Conservation (phyloP, 2,329 filamentous ascomycete species). For the Fusarium oligoseptatum region DNA sequence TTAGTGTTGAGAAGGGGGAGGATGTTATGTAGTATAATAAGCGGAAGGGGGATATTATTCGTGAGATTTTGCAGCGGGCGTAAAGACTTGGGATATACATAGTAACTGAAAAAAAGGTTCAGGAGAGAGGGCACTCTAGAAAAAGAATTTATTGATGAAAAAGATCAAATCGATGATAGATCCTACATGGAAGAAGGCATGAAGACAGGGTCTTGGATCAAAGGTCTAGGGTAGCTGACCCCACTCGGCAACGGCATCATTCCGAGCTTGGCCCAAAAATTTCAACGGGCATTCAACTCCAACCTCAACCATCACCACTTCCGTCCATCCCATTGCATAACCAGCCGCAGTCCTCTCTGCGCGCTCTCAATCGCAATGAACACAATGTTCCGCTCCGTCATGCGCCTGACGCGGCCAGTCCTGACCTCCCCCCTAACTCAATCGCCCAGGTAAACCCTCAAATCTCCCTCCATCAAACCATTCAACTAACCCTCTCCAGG, state of each 20-base stretch:
- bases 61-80: constrained; percentile 53
- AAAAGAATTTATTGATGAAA: neutral
- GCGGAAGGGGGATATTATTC: constrained; percentile 57
- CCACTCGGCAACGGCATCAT: constrained; percentile 37
- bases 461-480: neutral
- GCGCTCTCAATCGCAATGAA: constrained; percentile 37
- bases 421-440: constrained; percentile 43
- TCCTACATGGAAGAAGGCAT: neutral
- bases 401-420: constrained; percentile 49
- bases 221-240: constrained; percentile 37
- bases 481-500: constrained; percentile 46
- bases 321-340: constrained; percentile 22
- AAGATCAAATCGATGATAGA: neutral
- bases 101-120: neutral
- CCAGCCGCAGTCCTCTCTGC: constrained; percentile 31
- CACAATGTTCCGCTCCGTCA: constrained; percentile 47
- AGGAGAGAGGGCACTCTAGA: neutral
- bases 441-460: constrained; percentile 41
- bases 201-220: neutral
- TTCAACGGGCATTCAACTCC: constrained; percentile 32
- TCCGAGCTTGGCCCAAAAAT: constrained; percentile 45
- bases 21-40: constrained; percentile 55
- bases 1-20: constrained; percentile 42
- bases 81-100: constrained; percentile 37
- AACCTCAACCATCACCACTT: constrained; percentile 36